These are phyloP conservation scores for Yarrowia bubula DNA, from an alignment of 805 yeast species.

Conservation along the genomic window DNA sequence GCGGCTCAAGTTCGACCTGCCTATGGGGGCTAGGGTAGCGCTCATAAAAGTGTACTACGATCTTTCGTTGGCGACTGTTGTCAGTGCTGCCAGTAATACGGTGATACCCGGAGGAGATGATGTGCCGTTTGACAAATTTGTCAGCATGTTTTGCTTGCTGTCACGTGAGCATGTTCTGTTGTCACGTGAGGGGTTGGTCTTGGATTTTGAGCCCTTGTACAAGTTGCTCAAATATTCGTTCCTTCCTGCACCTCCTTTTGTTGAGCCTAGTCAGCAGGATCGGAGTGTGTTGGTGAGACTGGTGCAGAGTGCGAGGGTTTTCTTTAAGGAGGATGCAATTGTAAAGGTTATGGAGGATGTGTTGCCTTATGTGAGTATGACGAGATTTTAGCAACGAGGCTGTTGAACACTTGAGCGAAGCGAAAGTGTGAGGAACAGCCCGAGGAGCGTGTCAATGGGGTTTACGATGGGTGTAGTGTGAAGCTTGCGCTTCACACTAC, in stretches of 20 bases:
- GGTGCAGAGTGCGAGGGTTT: slow-evolving; percentile 34
- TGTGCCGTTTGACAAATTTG: slow-evolving; percentile 57
- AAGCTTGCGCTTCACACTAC: too few species aligned
- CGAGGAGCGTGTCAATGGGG: background rate
- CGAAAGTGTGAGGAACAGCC: background rate
- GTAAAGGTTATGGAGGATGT: slow-evolving; percentile 33
- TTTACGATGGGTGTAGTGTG: too few species aligned
- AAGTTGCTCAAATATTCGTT: slow-evolving; percentile 1
- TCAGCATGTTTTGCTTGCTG: slow-evolving; percentile 58
- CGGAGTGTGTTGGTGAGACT: slow-evolving; percentile 31
- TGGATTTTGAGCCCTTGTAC: slow-evolving; percentile 53
- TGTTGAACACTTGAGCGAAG: background rate
- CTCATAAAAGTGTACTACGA: slow-evolving; percentile 70
- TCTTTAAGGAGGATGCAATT: slow-evolving; percentile 32
- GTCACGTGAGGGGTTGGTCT: slow-evolving; percentile 49
- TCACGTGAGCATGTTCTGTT: slow-evolving; percentile 48
- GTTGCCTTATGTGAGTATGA: slow-evolving; percentile 34
- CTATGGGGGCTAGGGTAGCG: slow-evolving; percentile 57
- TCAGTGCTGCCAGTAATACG: background rate
- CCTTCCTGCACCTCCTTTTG: slow-evolving; percentile 21
- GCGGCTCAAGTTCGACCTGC: slow-evolving; percentile 75
- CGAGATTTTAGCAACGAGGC: background rate
- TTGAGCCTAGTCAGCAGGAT: slow-evolving; percentile 26
- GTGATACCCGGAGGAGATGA: slow-evolving; percentile 44
- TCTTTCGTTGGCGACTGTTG: slow-evolving; percentile 51